Evolutionary conservation across 2,329 filamentous ascomycete species (phyloP), one percentile per base, ranked within the genome.

Genomic region (Aspergillus oerlinghausenensis): DNA sequence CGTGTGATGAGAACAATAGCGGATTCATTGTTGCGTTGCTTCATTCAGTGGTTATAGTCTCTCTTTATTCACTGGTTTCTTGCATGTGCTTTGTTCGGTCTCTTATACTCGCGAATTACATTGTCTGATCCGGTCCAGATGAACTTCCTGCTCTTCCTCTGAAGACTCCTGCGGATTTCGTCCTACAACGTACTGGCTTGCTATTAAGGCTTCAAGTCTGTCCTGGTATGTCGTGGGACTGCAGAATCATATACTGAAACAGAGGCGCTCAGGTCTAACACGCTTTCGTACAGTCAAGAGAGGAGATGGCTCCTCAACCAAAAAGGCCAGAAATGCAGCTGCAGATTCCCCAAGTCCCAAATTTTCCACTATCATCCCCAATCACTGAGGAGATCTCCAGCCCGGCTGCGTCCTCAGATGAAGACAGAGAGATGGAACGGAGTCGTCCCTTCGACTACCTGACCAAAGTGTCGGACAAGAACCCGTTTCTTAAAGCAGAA

Each of bases 351-450:
- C 42, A 62, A 26, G 58, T 69, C 17, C 74, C 73, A 21, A 71
- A 63, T 19, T 77, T 78, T 49, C 75, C 75, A 11, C 61, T 78
- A 19, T 76, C 75, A 1, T 78, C 75, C 10, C 75, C 75, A 0
- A 78, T 77, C 55, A 71, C 61, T 21, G 75, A 77, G 52, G 75
- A 78, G 56, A 64, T 75, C 38, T 58, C 68, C 3, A 76, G 72
- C 51, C 75, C 75, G 0, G 70, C 67, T 7, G 68, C 67, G 19
- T 74, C 73, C 2, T 68, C 66, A 1, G 61, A 67, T 11, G 69
- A 73, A 50, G 67, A 69, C 6, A 59, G 62, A 50, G 65, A 68
- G 21, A 47, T 67, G 52, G 65, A 67, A 52, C 63, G 61, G 14
- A 63, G 58, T 17, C 65, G 67, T 26, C 70, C 69, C 1, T 72